Evolutionary conservation across 495 filamentous ascomycete species (phyloP), one percentile per base, ranked within the genome.

Genomic region (Chaetomidium leptoderma): DNA sequence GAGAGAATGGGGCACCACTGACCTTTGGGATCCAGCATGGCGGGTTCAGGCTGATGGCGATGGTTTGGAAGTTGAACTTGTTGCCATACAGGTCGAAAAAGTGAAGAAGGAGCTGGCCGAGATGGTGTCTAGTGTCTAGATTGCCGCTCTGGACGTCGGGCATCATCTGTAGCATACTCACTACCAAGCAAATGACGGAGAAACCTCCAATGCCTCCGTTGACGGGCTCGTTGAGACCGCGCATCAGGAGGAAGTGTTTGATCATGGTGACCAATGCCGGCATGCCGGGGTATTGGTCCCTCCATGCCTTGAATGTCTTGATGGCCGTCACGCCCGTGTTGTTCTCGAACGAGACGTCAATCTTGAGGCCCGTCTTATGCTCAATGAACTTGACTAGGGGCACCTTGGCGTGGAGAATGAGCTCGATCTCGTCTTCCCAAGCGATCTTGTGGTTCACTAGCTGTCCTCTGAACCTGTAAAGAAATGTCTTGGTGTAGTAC

Each of bases 271-370:
- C 87, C 21, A 98, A 71, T 36, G 87, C 77, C 2, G 89, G 88
- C 88, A 97, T 91, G 2, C 80, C 83, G 0, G 92, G 92, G 62
- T 85, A 96, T 43, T 83, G 75, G 8, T 71, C 50, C 61, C 87
- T 90, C 93, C 93, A 98, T 1, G 70, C 66, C 44, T 81, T 72
- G 66, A 95, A 96, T 0, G 89, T 96, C 16, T 81, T 65, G 62
- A 91, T 88, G 21, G 92, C 91, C 3, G 80, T 69, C 24, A 96
- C 58, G 5, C 93, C 93, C 37, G 84, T 87, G 26, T 83, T 70
- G 64, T 97, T 97, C 72, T 98, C 95, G 66, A 98, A 96, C 1
- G 92, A 97, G 39, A 97, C 73, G 66, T 98, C 93, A 21, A 97
- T 84, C 39, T 83, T 85, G 42, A 98, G 75, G 8, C 81, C 80